phyloP scores from a whole-genome alignment of 1,139 yeast species.

The Citeromyces hawaiiensis region DNA sequence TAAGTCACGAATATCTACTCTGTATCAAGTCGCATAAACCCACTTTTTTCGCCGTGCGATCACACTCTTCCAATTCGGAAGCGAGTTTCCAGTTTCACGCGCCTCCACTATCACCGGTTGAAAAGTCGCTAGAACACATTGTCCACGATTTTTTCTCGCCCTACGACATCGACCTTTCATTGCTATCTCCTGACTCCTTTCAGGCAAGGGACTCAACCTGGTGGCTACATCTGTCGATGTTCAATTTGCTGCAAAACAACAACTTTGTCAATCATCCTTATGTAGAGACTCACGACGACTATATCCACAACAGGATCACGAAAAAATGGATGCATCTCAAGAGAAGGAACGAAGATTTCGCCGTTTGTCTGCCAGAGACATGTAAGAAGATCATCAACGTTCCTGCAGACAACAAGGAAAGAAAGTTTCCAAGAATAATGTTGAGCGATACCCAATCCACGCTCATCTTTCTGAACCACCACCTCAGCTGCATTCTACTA shows the following conservation, averaged over 20 bases:
- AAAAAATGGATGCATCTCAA: conserved; percentile 20
- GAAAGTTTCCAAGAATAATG: conserved; percentile 19
- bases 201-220: conserved; percentile 15
- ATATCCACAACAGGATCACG: conserved; percentile 13
- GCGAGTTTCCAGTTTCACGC: not conserved
- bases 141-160: not conserved
- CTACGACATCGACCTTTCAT: conserved; percentile 5
- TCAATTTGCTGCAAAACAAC: conserved; percentile 19
- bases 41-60: not conserved
- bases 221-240: conserved; percentile 25
- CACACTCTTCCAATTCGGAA: no score
- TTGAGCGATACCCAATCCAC: conserved; percentile 25
- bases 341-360: conserved; percentile 18
- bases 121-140: not conserved
- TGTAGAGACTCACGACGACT: conserved; percentile 18
- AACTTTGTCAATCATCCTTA: conserved; percentile 19
- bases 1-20: not conserved
- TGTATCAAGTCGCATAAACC: not conserved
- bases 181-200: conserved; percentile 1
- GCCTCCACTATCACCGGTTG: not conserved
- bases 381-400: conserved; percentile 22
- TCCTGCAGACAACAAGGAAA: conserved; percentile 13
- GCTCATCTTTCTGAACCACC: conserved; percentile 19
- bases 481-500: conserved; percentile 20
- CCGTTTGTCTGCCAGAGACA: conserved; percentile 17